Percentiles rank a stretch among this genome's conserved stretches.
These are phyloP conservation scores for Porogramme epimiltina DNA, from an alignment of 1,284 basidiomycete species.

Conservation along the genomic window DNA sequence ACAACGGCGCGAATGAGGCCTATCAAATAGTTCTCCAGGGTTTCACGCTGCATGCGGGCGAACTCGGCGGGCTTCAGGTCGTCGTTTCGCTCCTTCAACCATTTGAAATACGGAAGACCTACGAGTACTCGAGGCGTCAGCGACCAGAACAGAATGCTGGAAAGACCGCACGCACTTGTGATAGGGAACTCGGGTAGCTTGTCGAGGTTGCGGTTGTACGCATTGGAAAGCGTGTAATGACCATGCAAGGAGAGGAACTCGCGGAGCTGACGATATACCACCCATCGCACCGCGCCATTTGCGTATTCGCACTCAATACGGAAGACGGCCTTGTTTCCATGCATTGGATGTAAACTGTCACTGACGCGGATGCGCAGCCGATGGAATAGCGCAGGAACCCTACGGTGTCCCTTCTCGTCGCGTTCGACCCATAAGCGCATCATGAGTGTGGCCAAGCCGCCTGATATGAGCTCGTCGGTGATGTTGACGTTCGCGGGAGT, in stretches of 20 bases:
- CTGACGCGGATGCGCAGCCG: constrained; percentile 83
- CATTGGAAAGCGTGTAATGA: constrained; percentile 89
- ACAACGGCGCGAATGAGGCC: constrained; percentile 89
- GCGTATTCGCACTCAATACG: constrained; percentile 97
- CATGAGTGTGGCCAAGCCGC: constrained; percentile 82
- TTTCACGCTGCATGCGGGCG: constrained; percentile 77
- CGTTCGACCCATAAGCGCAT: constrained; percentile 90
- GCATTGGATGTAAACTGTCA: constrained; percentile 83
- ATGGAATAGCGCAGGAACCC: constrained; percentile 88
- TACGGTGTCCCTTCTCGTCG: constrained; percentile 84
- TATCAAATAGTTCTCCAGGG: constrained; percentile 88
- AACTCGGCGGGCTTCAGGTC: constrained; percentile 72
- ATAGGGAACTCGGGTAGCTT: constrained; percentile 92
- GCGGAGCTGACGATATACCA: constrained; percentile 91
- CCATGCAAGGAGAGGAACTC: constrained; percentile 93
- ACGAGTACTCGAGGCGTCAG: neutral
- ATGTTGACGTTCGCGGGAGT: constrained; percentile 67
- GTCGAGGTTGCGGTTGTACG: constrained; percentile 70
- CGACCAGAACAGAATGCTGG: neutral
- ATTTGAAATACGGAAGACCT: constrained; percentile 90
- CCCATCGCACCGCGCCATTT: constrained; percentile 94
- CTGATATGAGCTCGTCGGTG: constrained; percentile 83
- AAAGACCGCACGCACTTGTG: constrained; percentile 59
- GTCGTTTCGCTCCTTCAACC: constrained; percentile 60
- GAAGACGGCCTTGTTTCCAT: constrained; percentile 82